These are phyloP conservation scores for Coemansia sp. DNA, from an alignment of 192 early-diverging fungal genomes.

Conservation along the genomic window DNA sequence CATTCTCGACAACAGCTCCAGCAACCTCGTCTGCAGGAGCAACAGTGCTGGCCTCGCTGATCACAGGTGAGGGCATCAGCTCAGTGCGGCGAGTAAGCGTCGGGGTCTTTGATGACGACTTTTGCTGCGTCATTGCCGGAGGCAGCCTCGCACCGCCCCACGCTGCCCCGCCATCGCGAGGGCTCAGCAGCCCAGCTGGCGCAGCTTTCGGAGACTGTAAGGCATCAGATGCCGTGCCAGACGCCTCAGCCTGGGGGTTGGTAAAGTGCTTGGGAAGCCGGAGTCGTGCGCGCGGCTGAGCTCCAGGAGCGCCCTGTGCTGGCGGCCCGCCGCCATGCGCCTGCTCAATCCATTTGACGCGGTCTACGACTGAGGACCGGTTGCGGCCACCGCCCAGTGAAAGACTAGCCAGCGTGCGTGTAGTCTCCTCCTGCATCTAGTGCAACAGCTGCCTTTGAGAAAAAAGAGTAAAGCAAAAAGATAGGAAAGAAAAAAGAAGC, in stretches of 20 bases:
- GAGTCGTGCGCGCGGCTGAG: conserved; percentile 14
- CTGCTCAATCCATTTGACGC: conserved; percentile 48
- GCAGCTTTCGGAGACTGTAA: background rate
- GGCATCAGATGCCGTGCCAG: background rate
- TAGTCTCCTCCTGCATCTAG: background rate
- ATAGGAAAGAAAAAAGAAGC: background rate
- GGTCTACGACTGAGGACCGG: conserved; percentile 42
- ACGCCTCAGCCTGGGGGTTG: background rate
- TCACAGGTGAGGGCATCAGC: conserved; percentile 24
- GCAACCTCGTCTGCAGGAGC: conserved; percentile 1
- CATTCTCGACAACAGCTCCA: background rate
- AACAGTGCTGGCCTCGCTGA: conserved; percentile 28
- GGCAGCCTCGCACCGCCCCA: background rate
- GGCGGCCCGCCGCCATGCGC: conserved; percentile 18
- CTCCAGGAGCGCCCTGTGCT: background rate
- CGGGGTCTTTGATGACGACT: background rate
- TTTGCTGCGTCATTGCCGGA: background rate
- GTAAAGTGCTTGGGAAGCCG: conserved; percentile 36
- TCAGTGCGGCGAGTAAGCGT: conserved; percentile 3
- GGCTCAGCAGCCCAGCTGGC: background rate
- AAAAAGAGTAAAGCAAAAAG: background rate
- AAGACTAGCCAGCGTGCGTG: background rate
- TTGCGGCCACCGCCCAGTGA: conserved; percentile 2
- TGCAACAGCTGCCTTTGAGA: background rate
- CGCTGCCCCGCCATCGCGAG: background rate